Conservation (phyloP, 495 filamentous ascomycete genomes). For the Neurospora tetraspora region DNA sequence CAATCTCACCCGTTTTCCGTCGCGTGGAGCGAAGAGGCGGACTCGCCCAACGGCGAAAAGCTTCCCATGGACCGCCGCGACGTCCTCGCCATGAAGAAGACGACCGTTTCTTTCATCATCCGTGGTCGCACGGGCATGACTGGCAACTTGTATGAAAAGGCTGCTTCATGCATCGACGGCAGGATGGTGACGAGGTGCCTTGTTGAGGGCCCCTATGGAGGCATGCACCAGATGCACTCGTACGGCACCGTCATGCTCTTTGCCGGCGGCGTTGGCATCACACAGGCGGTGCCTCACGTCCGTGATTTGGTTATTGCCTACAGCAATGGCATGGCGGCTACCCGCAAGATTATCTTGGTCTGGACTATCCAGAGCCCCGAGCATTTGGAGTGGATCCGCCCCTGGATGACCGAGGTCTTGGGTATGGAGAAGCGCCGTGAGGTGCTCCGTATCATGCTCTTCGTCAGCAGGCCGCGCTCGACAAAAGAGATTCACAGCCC, state of each 20-base stretch:
- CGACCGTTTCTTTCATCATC: conserved; percentile 68
- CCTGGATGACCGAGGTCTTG: conserved; percentile 93
- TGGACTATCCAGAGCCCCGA: conserved; percentile 88
- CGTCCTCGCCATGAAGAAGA: conserved; percentile 45
- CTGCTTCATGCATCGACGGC: conserved; percentile 47
- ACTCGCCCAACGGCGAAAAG: conserved; percentile 37
- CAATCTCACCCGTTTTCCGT: conserved; percentile 59
- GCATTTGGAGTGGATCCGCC: conserved; percentile 82
- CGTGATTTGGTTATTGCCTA: conserved; percentile 64
- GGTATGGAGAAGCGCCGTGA: conserved; percentile 74
- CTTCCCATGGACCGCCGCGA: conserved; percentile 48
- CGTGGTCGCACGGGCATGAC: conserved; percentile 76
- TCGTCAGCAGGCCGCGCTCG: conserved; percentile 74
- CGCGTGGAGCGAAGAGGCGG: conserved; percentile 51
- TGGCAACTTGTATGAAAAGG: conserved; percentile 59
- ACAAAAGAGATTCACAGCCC: conserved; percentile 73
- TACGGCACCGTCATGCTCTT: conserved; percentile 84
- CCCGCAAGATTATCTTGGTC: conserved; percentile 68
- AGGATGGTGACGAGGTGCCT: conserved; percentile 51
- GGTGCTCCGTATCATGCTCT: conserved; percentile 74
- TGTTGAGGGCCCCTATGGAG: conserved; percentile 79
- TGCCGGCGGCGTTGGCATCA: conserved; percentile 81
- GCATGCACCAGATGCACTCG: conserved; percentile 52
- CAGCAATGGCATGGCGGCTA: conserved; percentile 59
- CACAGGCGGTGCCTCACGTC: conserved; percentile 72